Evolutionary conservation across 306 rosid species (phyloP).

Genomic region (Cercis canadensis): DNA sequence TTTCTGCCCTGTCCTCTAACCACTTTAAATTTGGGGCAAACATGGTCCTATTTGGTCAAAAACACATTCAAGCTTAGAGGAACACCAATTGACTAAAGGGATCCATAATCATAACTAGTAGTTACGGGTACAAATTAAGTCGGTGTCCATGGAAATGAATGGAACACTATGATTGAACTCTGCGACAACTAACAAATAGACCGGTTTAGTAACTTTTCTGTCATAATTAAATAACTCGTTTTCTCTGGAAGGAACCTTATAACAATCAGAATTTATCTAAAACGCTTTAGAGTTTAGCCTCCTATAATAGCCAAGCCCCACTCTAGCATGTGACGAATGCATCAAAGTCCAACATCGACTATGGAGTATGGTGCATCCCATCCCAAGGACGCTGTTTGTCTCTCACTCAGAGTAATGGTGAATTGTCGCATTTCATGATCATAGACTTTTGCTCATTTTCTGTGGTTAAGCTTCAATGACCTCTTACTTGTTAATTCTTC

Average conservation of each 20-base stretch:
- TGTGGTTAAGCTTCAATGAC: too few species aligned
- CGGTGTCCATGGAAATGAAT: conserved; percentile 32
- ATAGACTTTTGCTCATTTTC: not conserved
- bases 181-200: conserved; percentile 39
- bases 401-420: not conserved
- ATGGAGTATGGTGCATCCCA: not conserved
- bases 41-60: not conserved
- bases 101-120: conserved; percentile 36
- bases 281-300: not conserved
- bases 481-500: not conserved
- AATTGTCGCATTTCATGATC: conserved; percentile 24
- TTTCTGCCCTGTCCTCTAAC: not conserved
- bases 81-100: conserved; percentile 1
- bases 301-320: conserved; percentile 17
- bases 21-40: not conserved
- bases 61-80: conserved; percentile 25
- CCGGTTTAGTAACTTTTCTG: not conserved
- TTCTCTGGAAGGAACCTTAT: not conserved
- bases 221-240: not conserved
- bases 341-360: conserved; percentile 25
- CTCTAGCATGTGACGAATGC: conserved; percentile 31
- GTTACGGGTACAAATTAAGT: conserved; percentile 34
- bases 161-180: conserved; percentile 36
- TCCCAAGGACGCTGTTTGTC: conserved; percentile 2
- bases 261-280: not conserved